Conservation (phyloP, 2,329 filamentous ascomycete genomes). For the Trichoderma sp. region DNA sequence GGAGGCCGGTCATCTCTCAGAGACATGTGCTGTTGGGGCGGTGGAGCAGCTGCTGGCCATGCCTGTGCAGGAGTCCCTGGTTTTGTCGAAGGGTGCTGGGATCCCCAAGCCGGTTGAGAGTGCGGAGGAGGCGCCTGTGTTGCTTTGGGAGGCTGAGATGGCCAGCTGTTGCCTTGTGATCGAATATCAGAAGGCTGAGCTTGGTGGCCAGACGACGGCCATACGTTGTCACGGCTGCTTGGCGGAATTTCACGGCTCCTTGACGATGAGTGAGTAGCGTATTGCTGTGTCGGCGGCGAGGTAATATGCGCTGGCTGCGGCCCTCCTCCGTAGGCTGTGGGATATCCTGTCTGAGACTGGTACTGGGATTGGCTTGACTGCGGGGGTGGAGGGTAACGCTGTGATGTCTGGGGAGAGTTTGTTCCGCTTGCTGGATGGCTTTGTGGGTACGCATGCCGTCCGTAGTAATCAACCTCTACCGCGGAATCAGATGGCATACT, state of each 20-base stretch:
- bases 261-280: slow-evolving; percentile 49
- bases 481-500: slow-evolving; percentile 39
- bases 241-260: slow-evolving; percentile 24
- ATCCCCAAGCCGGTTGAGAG: slow-evolving; percentile 37
- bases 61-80: slow-evolving; percentile 37
- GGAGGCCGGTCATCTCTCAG: slow-evolving; percentile 43
- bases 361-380: slow-evolving; percentile 43
- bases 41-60: slow-evolving; percentile 38
- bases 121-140: slow-evolving; percentile 36
- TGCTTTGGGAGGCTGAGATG: slow-evolving; percentile 35
- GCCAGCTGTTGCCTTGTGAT: slow-evolving; percentile 32
- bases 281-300: slow-evolving; percentile 57
- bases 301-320: slow-evolving; percentile 43
- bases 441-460: slow-evolving; percentile 39
- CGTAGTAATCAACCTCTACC: slow-evolving; percentile 53
- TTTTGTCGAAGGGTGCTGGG: slow-evolving; percentile 36
- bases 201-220: slow-evolving; percentile 34
- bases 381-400: slow-evolving; percentile 48
- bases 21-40: slow-evolving; percentile 36
- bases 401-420: slow-evolving; percentile 50
- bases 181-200: slow-evolving; percentile 27
- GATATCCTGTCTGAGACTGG: slow-evolving; percentile 47
- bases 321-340: slow-evolving; percentile 42
- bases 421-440: slow-evolving; percentile 40
- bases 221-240: slow-evolving; percentile 40